Evolutionary conservation across 345 rosid species (phyloP).

Genomic region (Hypericum perforatum): DNA sequence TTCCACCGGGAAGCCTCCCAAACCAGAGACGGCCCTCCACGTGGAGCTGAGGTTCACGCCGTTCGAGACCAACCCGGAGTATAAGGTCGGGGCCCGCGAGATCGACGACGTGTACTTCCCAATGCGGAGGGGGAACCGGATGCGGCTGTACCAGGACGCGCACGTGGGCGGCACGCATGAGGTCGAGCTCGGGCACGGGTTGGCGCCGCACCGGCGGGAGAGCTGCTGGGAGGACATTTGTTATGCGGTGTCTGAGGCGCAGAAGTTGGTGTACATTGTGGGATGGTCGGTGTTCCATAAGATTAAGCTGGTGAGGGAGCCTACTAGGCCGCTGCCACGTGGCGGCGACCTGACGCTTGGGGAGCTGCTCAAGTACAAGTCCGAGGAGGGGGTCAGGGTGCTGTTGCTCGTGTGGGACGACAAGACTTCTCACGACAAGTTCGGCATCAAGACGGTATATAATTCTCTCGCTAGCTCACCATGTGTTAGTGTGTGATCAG

Average conservation of each 20-base stretch:
- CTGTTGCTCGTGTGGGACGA: constrained; percentile 89
- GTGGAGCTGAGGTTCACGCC: constrained; percentile 60
- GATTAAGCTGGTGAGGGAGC: constrained; percentile 74
- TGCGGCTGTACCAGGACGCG: constrained; percentile 86
- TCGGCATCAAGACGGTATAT: constrained; percentile 52
- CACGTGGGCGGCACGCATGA: constrained; percentile 44
- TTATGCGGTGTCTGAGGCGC: constrained; percentile 78
- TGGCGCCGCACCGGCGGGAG: constrained; percentile 28
- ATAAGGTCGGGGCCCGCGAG: constrained; percentile 59
- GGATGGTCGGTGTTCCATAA: constrained; percentile 92
- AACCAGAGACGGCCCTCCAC: constrained; percentile 39
- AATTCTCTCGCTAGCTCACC: background rate
- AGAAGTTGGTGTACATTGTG: constrained; percentile 74
- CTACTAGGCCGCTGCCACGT: constrained; percentile 46
- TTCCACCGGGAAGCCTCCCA: constrained; percentile 38
- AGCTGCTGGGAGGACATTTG: constrained; percentile 97
- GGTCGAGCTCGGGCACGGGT: constrained; percentile 38
- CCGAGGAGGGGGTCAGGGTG: constrained; percentile 87
- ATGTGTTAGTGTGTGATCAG: no score
- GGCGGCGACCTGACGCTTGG: constrained; percentile 79
- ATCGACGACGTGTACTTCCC: constrained; percentile 77
- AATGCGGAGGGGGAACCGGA: constrained; percentile 49
- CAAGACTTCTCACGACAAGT: constrained; percentile 70
- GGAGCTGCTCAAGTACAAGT: constrained; percentile 82
- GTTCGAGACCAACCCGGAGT: constrained; percentile 40